phyloP scores from a whole-genome alignment of 176 grass and related monocot species.

The Triticum aestivum region DNA sequence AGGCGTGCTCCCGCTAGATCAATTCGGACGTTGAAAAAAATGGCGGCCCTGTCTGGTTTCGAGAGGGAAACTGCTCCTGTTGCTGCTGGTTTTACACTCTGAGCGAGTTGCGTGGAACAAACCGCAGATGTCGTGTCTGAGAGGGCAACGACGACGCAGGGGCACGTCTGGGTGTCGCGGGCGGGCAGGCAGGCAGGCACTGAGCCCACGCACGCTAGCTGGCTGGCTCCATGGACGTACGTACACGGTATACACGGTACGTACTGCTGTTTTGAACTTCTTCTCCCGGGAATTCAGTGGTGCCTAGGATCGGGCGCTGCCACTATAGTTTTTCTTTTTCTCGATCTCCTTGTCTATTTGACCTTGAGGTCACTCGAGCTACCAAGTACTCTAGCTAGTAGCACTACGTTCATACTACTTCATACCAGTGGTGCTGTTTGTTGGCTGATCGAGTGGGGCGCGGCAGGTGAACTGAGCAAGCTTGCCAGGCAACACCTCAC shows the following conservation, averaged over 20 bases:
- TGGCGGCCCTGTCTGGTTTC: neutral
- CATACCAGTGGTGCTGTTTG: neutral
- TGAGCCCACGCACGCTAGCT: slow-evolving; percentile 6
- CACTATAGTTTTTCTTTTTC: neutral
- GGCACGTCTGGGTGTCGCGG: slow-evolving; percentile 32
- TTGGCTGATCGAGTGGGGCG: neutral
- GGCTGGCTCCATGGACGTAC: neutral
- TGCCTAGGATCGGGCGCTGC: neutral
- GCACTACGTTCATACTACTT: neutral
- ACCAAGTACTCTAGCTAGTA: too few relatives aligned
- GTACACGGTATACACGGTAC: neutral
- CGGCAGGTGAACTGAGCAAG: neutral
- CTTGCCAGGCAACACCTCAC: neutral
- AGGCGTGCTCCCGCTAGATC: neutral
- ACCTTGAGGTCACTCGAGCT: too few relatives aligned
- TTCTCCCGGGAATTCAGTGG: slow-evolving; percentile 11
- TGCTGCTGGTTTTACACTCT: slow-evolving; percentile 2
- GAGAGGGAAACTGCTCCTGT: neutral
- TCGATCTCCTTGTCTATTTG: neutral
- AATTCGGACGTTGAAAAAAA: neutral
- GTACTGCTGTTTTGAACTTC: neutral
- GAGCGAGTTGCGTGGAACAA: neutral
- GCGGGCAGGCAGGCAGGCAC: neutral
- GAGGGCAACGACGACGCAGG: neutral
- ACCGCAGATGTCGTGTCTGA: slow-evolving; percentile 9